Evolutionary conservation across 805 yeast species (phyloP), one percentile per base, ranked within the genome.

Genomic region (Debaryomyces prosopidis): DNA sequence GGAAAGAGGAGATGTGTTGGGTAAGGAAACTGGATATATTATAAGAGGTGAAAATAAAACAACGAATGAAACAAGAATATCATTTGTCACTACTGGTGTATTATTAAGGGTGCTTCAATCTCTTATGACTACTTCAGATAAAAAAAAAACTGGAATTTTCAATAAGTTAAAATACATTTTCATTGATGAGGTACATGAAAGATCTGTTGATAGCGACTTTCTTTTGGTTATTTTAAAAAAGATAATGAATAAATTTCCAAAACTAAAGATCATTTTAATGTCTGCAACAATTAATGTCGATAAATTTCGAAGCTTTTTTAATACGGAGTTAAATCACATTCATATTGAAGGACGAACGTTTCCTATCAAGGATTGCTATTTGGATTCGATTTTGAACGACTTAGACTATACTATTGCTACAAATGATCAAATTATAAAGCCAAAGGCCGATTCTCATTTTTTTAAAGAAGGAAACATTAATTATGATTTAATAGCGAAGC

Each of bases 121-220:
- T 11, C 69, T 74, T 42, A 58, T 79, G 36, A 40, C 52, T 5
- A 32, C 53, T 1, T 59, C 62, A 5, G 47, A 49, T 4, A 46
- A 45, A 3, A 60, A 59, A 36, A 50, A 51, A 7, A 49, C 57
- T 12, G 66, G 64, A 20, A 65, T 81, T 40, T 77, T 87, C 48
- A 71, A 75, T 11, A 68, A 77, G 43, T 66, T 91, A 14, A 81
- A 84, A 27, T 87, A 85, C 57, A 79, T 91, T 32, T 82, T 91
- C 34, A 81, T 91, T 33, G 98, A 92, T 73, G 98, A 92, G 66
- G 98, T 92, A n/a, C 98, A 92, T 62, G 98, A 92, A 65, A 71
- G 98, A 53, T 89, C 97, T 0, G 80, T 91, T 45, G 98, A 92
- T 56, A 82, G 91, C 48, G 98, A 92, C 63, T 82, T 91, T 45